phyloP scores from a whole-genome alignment of 148 eudicot genomes.

The Rhododendron henanense region DNA sequence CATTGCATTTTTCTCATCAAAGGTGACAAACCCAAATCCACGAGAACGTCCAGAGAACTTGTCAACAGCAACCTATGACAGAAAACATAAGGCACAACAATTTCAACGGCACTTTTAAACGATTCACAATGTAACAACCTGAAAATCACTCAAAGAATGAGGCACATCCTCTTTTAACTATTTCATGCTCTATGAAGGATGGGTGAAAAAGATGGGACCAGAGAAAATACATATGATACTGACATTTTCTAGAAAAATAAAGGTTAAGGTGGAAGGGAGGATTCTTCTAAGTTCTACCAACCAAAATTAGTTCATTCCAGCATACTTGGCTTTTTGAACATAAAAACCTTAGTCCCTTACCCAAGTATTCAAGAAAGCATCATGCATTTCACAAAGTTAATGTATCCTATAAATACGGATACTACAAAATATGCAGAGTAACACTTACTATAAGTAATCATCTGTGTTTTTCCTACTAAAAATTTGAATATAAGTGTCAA shows the following conservation, averaged over 20 bases:
- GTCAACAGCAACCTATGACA: conserved; percentile 71
- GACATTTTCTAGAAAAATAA: neutral
- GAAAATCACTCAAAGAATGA: neutral
- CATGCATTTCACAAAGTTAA: too few species aligned
- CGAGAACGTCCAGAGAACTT: conserved; percentile 89
- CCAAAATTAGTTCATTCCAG: neutral
- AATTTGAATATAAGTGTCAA: too few species aligned
- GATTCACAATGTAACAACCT: neutral
- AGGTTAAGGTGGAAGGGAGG: neutral
- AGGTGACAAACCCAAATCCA: conserved; percentile 95
- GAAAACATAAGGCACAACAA: neutral
- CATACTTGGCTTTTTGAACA: neutral
- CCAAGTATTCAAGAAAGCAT: too few species aligned
- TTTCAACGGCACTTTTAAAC: neutral
- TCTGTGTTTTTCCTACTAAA: neutral
- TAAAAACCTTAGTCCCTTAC: too few species aligned
- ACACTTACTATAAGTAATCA: neutral
- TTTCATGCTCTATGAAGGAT: neutral
- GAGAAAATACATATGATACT: neutral
- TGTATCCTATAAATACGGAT: too few species aligned
- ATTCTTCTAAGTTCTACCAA: neutral
- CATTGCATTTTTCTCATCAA: conserved; percentile 82
- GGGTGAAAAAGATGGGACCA: neutral
- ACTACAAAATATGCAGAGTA: neutral
- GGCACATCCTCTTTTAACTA: neutral